These are phyloP conservation scores for Rosa rugosa DNA, from an alignment of 306 rosid species.

Conservation along the genomic window DNA sequence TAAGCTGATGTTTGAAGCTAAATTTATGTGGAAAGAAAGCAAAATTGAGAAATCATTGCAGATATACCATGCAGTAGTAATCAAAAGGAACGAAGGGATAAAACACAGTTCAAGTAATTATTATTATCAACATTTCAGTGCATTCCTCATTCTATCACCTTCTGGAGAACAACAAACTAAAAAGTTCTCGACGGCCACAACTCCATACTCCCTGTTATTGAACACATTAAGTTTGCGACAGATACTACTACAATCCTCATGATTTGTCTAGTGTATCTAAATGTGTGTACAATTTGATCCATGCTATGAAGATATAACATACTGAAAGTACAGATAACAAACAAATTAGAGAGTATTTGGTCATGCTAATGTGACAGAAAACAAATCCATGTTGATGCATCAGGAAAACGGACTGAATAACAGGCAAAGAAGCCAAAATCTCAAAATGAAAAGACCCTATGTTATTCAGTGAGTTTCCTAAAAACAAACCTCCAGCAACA, in stretches of 20 bases:
- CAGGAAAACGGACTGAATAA: too few relatives aligned
- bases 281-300: not conserved
- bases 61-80: not conserved
- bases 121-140: not conserved
- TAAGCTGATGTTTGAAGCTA: not conserved
- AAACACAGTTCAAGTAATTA: not conserved
- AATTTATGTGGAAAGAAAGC: not conserved
- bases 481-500: slow-evolving; percentile 71
- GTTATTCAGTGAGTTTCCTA: too few relatives aligned
- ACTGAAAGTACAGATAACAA: not conserved
- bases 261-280: not conserved
- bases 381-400: too few relatives aligned
- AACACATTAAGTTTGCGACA: not conserved
- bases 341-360: too few relatives aligned
- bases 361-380: too few relatives aligned
- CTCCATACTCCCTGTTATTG: not conserved
- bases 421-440: too few relatives aligned
- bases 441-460: too few relatives aligned
- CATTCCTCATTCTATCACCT: not conserved
- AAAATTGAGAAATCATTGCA: not conserved
- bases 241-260: not conserved
- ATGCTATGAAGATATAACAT: slow-evolving; percentile 3
- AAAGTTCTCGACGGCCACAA: too few relatives aligned
- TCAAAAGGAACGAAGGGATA: not conserved
- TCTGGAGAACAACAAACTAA: not conserved